These are phyloP conservation scores for Claviceps capensis DNA, from an alignment of 2,329 filamentous ascomycete genomes.

Conservation along the genomic window DNA sequence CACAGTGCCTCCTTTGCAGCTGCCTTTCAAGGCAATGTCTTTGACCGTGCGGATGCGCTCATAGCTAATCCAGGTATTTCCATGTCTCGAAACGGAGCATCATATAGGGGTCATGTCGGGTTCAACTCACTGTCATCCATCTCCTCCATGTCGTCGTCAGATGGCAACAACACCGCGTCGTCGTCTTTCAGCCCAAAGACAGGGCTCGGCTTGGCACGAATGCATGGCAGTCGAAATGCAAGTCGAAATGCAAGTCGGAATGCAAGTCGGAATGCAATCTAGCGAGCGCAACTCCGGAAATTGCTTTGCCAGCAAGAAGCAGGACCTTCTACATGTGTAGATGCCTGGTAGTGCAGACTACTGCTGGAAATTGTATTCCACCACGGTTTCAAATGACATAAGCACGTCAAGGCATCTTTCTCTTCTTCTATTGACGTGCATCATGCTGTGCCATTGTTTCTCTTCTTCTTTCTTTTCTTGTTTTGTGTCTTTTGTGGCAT, in stretches of 20 bases:
- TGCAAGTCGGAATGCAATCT: constrained; percentile 25
- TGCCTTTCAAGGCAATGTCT: constrained; percentile 44
- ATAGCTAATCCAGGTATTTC: constrained; percentile 43
- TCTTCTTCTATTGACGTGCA: not conserved
- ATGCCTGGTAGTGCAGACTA: not conserved
- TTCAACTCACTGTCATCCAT: constrained; percentile 27
- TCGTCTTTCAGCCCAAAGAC: constrained; percentile 19
- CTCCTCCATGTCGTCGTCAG: constrained; percentile 27
- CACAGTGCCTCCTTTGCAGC: constrained; percentile 41
- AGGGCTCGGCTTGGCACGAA: constrained; percentile 17
- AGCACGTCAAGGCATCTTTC: not conserved
- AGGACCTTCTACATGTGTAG: not conserved
- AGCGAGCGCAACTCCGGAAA: constrained; percentile 1
- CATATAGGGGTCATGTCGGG: constrained; percentile 27
- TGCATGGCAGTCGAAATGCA: constrained; percentile 22
- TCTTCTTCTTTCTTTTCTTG: not conserved
- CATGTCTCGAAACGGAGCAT: constrained; percentile 38
- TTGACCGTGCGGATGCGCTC: constrained; percentile 44
- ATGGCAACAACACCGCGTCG: constrained; percentile 21
- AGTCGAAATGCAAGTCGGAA: no score
- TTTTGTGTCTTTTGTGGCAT: not conserved
- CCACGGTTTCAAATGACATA: not conserved
- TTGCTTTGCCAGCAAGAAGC: not conserved
- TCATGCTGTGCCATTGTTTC: not conserved
- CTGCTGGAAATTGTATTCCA: not conserved